Evolutionary conservation across 2,329 filamentous ascomycete species (phyloP).

Genomic region (Alternaria ventricosa): DNA sequence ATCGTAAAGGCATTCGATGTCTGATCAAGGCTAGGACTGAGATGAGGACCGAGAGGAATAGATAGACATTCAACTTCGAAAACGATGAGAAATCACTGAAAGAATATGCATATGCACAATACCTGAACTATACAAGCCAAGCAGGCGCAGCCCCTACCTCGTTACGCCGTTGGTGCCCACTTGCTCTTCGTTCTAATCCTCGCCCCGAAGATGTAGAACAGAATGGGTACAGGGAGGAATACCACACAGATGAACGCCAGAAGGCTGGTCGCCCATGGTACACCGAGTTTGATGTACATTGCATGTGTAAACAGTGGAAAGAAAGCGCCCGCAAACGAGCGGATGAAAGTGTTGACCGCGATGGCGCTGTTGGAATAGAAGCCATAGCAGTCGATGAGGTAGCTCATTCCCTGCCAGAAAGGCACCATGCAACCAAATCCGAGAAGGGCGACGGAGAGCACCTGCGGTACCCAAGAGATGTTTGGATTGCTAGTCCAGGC

Average conservation of each 20-base stretch:
- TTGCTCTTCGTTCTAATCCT: slow-evolving; percentile 42
- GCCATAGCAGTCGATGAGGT: slow-evolving; percentile 72
- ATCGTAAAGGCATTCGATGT: neutral
- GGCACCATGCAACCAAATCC: slow-evolving; percentile 79
- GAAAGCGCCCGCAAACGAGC: slow-evolving; percentile 57
- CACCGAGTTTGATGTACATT: slow-evolving; percentile 53
- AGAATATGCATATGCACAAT: neutral
- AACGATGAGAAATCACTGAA: neutral
- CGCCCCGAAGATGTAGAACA: slow-evolving; percentile 46
- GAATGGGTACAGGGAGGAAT: slow-evolving; percentile 43
- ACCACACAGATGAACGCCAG: slow-evolving; percentile 43
- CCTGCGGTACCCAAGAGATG: slow-evolving; percentile 63
- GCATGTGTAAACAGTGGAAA: slow-evolving; percentile 59
- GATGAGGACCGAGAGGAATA: neutral
- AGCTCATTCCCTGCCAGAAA: slow-evolving; percentile 85
- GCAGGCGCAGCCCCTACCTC: neutral
- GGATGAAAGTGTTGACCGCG: slow-evolving; percentile 59
- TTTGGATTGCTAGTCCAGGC: slow-evolving; percentile 60
- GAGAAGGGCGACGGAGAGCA: slow-evolving; percentile 64
- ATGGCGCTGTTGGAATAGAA: slow-evolving; percentile 55
- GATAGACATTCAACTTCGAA: neutral
- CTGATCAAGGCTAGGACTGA: neutral
- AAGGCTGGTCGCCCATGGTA: slow-evolving; percentile 44
- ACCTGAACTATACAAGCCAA: neutral
- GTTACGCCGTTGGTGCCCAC: slow-evolving; percentile 32